Base-by-base conservation (phyloP, 2,329 filamentous ascomycete genomes). In the Tolypocladium ophioglossoides region DNA sequence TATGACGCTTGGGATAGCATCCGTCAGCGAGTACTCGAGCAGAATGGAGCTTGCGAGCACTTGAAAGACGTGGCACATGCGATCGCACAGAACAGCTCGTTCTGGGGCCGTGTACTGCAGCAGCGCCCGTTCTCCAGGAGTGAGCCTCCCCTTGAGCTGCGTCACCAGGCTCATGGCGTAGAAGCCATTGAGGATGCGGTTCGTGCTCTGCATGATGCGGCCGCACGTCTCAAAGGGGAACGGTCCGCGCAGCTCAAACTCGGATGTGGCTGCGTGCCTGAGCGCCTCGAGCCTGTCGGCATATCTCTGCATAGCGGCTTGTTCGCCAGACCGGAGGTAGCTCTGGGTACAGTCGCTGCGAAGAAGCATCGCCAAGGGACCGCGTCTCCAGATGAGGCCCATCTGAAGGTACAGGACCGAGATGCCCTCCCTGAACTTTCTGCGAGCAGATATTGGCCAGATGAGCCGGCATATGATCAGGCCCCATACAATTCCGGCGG, bases 111-210 rank as follows among this genome's bases (percentile, higher is more conserved):
- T 96, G 67, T 86, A 89, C 57, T 80, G 78, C 37, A 96, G 72
- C 50, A 95, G 78, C 9, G 85, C 84, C 52, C 84, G 82, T 70
- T 96, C 91, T 2, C 91, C 90, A 34, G 84, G 79, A 5, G 83
- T 89, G 2, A 87, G 79, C 49, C 80, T 80, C 4, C 85, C 75
- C 55, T 91, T 87, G 62, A 90, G 91, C 65, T 86, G 78, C 46
- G 95, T 89, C 56, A 95, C 84, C 11, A 95, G 82, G 60, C 91
- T 94, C 87, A 96, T 95, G 55, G 90, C 88, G 64, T 95, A 89
- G 66, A 96, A 95, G 27, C 88, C 85, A 68, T 95, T 89, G 4
- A 96, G 80, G 70, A 95, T 87, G 49, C 84, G 83, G 57, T 85
- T 83, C 1, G 90, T 94, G 30, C 85, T 84, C 27, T 81, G 79